Percentiles rank a stretch among this genome's conserved stretches.
These are phyloP conservation scores for Lippia alba DNA, from an alignment of 305 asterid species.

Conservation along the genomic window DNA sequence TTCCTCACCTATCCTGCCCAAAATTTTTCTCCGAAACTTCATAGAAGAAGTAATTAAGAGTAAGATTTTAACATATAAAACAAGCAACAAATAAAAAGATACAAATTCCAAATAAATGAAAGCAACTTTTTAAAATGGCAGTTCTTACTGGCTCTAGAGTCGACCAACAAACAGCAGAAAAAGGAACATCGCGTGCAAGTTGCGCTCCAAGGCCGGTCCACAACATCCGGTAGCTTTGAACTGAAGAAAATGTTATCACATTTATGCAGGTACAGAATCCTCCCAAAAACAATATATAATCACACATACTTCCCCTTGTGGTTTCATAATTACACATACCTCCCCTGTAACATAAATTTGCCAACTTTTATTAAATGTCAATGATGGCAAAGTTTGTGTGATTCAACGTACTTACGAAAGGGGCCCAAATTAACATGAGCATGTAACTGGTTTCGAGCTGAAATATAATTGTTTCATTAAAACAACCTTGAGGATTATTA, in stretches of 20 bases:
- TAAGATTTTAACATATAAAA: not conserved
- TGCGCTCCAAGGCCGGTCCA: conserved; percentile 97
- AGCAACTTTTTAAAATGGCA: conserved; percentile 1
- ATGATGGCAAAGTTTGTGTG: no score
- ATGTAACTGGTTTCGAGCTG: not conserved
- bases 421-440: not conserved
- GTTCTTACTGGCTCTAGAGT: conserved; percentile 85
- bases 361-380: no score
- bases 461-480: not conserved
- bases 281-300: no score
- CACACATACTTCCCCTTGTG: no score
- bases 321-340: no score
- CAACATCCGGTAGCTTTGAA: conserved; percentile 62
- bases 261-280: no score
- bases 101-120: not conserved
- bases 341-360: no score
- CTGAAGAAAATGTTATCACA: conserved; percentile 31
- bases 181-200: conserved; percentile 95
- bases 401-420: no score
- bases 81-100: not conserved
- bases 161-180: conserved; percentile 97
- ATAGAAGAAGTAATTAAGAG: conserved; percentile 32
- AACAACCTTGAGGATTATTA: conserved; percentile 45
- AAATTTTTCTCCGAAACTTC: conserved; percentile 73
- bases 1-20: conserved; percentile 60